These are phyloP conservation scores for Allium fistulosum DNA, from an alignment of 106 monocot genomes.

Conservation along the genomic window DNA sequence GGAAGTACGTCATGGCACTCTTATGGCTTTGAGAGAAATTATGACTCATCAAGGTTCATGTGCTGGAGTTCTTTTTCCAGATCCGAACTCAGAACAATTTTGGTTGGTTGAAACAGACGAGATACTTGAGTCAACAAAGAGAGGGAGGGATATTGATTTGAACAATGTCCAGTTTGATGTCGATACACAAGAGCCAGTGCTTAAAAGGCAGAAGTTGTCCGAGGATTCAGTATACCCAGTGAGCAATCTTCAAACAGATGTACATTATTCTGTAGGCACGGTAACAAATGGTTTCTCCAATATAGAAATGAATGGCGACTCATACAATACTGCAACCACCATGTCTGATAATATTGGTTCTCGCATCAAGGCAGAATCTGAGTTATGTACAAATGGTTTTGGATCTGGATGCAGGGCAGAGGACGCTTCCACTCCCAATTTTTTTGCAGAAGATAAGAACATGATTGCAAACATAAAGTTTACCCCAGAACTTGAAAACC, in stretches of 20 bases:
- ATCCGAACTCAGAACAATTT: slow-evolving; percentile 34
- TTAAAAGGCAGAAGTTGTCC: slow-evolving; percentile 44
- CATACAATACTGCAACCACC: slow-evolving; percentile 2
- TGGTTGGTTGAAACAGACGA: slow-evolving; percentile 24
- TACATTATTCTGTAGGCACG: slow-evolving; percentile 1
- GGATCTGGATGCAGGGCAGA: slow-evolving; percentile 12
- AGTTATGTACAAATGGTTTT: slow-evolving; percentile 18
- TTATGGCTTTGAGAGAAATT: slow-evolving; percentile 95
- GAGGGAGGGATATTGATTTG: slow-evolving; percentile 56
- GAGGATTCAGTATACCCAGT: neutral
- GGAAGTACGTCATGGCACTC: slow-evolving; percentile 95
- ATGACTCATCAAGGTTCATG: slow-evolving; percentile 82
- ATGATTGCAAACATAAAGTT: slow-evolving; percentile 17
- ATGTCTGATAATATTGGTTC: slow-evolving; percentile 3
- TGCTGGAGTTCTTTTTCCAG: slow-evolving; percentile 73
- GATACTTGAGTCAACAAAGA: slow-evolving; percentile 32
- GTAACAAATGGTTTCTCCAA: slow-evolving; percentile 7
- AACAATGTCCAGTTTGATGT: slow-evolving; percentile 35
- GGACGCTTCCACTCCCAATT: slow-evolving; percentile 8
- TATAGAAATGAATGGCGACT: slow-evolving; percentile 7
- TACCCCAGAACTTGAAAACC: slow-evolving; percentile 27
- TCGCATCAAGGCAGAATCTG: slow-evolving; percentile 46
- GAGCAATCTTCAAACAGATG: neutral
- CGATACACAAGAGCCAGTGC: slow-evolving; percentile 42
- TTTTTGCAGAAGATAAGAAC: slow-evolving; percentile 15